phyloP scores from a whole-genome alignment of 1,284 basidiomycete genomes.

The Papiliotrema terrestris region DNA sequence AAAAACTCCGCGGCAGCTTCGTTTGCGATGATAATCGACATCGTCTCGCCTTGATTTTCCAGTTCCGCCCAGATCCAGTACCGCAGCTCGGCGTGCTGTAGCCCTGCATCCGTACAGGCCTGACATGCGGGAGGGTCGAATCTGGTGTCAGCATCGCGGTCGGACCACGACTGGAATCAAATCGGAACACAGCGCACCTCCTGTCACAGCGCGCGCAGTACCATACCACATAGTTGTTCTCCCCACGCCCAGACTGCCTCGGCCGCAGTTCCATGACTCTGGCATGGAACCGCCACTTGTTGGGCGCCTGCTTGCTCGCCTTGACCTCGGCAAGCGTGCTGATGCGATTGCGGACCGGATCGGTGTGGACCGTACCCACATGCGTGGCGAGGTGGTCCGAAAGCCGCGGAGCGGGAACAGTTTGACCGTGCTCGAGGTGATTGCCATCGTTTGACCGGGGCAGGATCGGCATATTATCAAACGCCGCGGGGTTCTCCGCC shows the following conservation, averaged over 20 bases:
- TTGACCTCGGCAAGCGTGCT: constrained; percentile 19
- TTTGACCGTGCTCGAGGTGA: not conserved
- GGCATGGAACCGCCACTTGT: constrained; percentile 30
- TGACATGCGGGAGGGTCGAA: not conserved
- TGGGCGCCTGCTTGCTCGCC: constrained; percentile 23
- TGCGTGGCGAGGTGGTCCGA: constrained; percentile 11
- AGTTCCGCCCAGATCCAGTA: constrained; percentile 25
- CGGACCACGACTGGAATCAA: not conserved
- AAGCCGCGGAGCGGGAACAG: not conserved
- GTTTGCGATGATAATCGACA: constrained; percentile 20
- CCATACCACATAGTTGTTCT: not conserved
- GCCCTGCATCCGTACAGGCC: no score
- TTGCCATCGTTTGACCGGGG: not conserved
- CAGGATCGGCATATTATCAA: not conserved
- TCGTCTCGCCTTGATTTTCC: not conserved
- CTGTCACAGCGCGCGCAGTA: not conserved
- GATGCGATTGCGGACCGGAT: constrained; percentile 18
- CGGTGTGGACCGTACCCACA: constrained; percentile 14
- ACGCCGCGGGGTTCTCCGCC: not conserved
- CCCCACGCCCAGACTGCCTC: not conserved
- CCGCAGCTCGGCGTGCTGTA: constrained; percentile 15
- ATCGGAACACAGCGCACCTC: not conserved
- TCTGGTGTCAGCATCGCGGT: no score
- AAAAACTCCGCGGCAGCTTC: constrained; percentile 25
- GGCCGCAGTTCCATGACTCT: constrained; percentile 17